Conservation (phyloP, 2,329 filamentous ascomycete species). For the Stagonosporopsis cucurbitacearum region DNA sequence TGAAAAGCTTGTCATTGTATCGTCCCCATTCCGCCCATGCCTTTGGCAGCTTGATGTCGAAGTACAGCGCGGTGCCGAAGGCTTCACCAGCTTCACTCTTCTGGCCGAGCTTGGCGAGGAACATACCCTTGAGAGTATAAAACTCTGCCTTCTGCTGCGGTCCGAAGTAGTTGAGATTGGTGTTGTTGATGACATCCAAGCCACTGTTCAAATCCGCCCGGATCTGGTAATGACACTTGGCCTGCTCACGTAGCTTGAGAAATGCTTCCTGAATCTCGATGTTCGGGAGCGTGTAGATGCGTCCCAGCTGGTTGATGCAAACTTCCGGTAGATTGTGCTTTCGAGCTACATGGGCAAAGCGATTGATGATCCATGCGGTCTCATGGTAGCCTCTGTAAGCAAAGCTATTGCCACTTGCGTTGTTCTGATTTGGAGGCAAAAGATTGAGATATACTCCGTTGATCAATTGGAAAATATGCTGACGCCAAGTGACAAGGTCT, state of each 20-base stretch:
- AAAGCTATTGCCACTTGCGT: constrained; percentile 87
- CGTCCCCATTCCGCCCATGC: constrained; percentile 99
- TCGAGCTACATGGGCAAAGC: constrained; percentile 95
- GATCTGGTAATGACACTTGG: constrained; percentile 98
- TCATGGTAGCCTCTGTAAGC: constrained; percentile 98
- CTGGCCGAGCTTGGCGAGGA: constrained; percentile 90
- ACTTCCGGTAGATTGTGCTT: constrained; percentile 97
- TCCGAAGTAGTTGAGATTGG: constrained; percentile 98
- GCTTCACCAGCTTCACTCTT: constrained; percentile 91
- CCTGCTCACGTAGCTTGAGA: constrained; percentile 96
- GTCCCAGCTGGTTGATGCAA: constrained; percentile 94
- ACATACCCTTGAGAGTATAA: constrained; percentile 99
- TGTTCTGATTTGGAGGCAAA: constrained; percentile 75
- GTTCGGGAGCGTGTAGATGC: constrained; percentile 98
- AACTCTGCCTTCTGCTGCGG: constrained; percentile 97
- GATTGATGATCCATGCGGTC: constrained; percentile 99
- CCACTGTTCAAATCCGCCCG: constrained; percentile 89
- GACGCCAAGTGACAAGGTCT: constrained; percentile 98
- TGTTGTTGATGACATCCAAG: constrained; percentile 98
- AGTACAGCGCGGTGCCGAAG: constrained; percentile 93
- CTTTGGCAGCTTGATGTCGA: constrained; percentile 93
- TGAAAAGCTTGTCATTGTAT: constrained; percentile 96
- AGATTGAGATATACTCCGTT: constrained; percentile 91
- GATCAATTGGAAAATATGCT: constrained; percentile 98
- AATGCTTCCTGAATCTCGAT: constrained; percentile 99